These are phyloP conservation scores for Candida incommunis DNA, from an alignment of 805 yeast species.

Conservation along the genomic window DNA sequence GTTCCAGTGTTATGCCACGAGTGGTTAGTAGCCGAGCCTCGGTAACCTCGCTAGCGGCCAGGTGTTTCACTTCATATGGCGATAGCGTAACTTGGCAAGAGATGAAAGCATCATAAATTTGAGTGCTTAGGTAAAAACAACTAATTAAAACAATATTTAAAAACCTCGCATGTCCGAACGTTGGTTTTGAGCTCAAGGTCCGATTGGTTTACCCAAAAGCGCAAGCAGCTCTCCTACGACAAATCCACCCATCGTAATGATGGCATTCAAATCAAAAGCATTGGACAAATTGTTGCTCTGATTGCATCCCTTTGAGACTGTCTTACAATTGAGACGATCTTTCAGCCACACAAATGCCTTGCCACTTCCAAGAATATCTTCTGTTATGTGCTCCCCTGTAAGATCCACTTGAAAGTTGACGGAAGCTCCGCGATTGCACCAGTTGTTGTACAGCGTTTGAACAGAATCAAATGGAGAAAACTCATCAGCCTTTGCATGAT, in stretches of 20 bases:
- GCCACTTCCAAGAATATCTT: conserved; percentile 4
- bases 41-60: too few relatives aligned
- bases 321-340: not conserved
- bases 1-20: too few relatives aligned
- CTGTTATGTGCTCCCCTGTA: conserved; percentile 4
- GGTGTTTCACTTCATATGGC: too few relatives aligned
- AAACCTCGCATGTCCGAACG: too few relatives aligned
- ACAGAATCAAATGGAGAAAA: conserved; percentile 10
- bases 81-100: too few relatives aligned
- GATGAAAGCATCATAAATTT: too few relatives aligned
- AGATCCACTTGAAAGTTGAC: conserved; percentile 5
- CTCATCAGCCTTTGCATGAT: conserved; percentile 13
- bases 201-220: not conserved
- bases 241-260: not conserved
- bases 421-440: conserved; percentile 5
- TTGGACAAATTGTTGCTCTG: not conserved
- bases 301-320: not conserved
- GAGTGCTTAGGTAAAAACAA: too few relatives aligned
- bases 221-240: not conserved
- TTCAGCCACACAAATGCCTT: conserved; percentile 7
- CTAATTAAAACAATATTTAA: too few relatives aligned
- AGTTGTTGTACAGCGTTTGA: conserved; percentile 4
- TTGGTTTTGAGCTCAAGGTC: too few relatives aligned
- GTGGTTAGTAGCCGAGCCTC: too few relatives aligned
- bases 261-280: not conserved